Percentiles rank a stretch among this genome's conserved stretches.
Evolutionary conservation across 116 monocot species (phyloP).

Genomic region (Zostera marina): DNA sequence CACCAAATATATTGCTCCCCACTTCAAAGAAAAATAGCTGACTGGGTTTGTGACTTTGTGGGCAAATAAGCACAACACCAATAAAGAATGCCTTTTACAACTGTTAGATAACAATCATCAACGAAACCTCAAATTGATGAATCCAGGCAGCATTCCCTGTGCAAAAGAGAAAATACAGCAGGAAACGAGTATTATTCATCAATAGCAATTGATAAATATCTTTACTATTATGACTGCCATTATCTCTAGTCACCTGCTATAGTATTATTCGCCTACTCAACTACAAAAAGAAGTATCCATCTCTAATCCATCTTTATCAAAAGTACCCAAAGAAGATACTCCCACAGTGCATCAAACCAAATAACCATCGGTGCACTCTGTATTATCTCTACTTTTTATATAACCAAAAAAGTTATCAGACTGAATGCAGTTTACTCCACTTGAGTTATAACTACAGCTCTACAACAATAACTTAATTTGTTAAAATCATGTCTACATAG

Average conservation of each 20-base stretch:
- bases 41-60: background rate
- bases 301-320: slow-evolving; percentile 2
- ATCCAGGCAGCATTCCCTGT: slow-evolving; percentile 6
- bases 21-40: background rate
- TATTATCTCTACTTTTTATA: slow-evolving; percentile 18
- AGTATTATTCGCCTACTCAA: slow-evolving; percentile 5
- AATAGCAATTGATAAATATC: slow-evolving; percentile 16
- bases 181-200: slow-evolving; percentile 21
- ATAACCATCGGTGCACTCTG: slow-evolving; percentile 20
- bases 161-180: slow-evolving; percentile 22
- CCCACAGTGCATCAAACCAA: background rate
- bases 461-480: slow-evolving; percentile 10
- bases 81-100: background rate
- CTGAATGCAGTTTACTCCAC: background rate
- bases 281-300: slow-evolving; percentile 2
- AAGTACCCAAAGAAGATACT: background rate
- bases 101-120: background rate
- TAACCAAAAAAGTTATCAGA: slow-evolving; percentile 3
- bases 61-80: too few relatives aligned
- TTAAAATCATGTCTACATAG: slow-evolving; percentile 3
- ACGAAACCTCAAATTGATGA: background rate
- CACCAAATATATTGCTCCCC: background rate
- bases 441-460: slow-evolving; percentile 9
- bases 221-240: slow-evolving; percentile 15
- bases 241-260: slow-evolving; percentile 12